phyloP scores from a whole-genome alignment of 2,329 filamentous ascomycete species.

The Colletotrichum costaricense region DNA sequence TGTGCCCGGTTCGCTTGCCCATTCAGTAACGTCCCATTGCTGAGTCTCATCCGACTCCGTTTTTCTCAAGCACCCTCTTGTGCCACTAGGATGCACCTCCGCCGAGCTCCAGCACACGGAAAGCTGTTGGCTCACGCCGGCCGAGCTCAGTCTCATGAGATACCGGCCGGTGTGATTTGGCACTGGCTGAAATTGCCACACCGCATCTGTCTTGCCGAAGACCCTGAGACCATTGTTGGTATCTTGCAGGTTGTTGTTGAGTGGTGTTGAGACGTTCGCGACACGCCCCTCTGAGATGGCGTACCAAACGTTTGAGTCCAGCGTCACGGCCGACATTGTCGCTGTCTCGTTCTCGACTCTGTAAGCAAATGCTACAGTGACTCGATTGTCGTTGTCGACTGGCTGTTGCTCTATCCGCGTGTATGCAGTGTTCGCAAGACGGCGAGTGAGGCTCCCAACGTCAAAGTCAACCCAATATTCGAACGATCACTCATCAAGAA shows the following conservation, averaged over 20 bases:
- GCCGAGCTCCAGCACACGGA: conserved; percentile 41
- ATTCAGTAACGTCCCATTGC: conserved; percentile 47
- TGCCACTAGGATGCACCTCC: conserved; percentile 41
- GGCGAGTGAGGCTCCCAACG: not conserved
- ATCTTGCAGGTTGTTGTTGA: conserved; percentile 38
- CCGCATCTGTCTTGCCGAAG: conserved; percentile 31
- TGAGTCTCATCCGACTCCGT: conserved; percentile 43
- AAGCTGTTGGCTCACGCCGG: conserved; percentile 44
- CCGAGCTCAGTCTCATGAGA: conserved; percentile 43
- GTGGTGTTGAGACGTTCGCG: conserved; percentile 39
- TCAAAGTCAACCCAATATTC: not conserved
- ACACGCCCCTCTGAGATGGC: conserved; percentile 48
- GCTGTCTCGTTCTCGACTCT: not conserved
- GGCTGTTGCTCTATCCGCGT: not conserved
- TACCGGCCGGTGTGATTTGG: conserved; percentile 43
- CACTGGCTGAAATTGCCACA: conserved; percentile 46
- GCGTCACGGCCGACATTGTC: conserved; percentile 38
- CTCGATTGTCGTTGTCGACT: not conserved
- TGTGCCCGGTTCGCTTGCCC: conserved; percentile 36
- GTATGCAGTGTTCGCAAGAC: not conserved
- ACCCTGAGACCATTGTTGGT: conserved; percentile 40
- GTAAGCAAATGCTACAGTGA: not conserved
- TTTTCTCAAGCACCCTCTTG: conserved; percentile 43
- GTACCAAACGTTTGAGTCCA: conserved; percentile 50
- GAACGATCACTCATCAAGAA: not conserved